Evolutionary conservation across 2,329 filamentous ascomycete genomes (phyloP), one percentile per base, ranked within the genome.

Genomic region (Arthroderma uncinatum): DNA sequence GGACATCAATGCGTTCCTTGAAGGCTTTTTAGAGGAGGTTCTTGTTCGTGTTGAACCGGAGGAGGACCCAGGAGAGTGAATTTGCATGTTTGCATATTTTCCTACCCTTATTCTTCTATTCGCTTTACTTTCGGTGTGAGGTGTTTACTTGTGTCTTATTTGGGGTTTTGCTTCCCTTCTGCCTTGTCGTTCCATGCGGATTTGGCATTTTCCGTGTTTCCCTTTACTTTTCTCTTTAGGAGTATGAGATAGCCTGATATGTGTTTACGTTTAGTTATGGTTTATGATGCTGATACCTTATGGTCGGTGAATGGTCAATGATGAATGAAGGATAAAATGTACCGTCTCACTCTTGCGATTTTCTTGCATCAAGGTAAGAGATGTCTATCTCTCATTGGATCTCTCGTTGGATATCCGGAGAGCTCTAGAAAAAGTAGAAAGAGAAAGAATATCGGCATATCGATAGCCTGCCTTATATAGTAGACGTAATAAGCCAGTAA

Each of bases 1-100:
- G 47, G 91, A 92, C 25, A 90, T 95, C 1, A 84, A 84, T 47
- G 89, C 87, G 0, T 94, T 97, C 64, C 73, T 97, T 6, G 93
- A 98, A 70, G 92, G 91, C 0, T 82, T 97, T 61, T 75, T 98
- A 34, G 93, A 98, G 70, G 93, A 98, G 76, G 86, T 98, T 23
- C 75, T 98, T 21, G 90, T 96, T 36, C 77, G 93, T 57, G 89
- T 97, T 12, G 92, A 97, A 74, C 88, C 91, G 2, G 78, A 90
- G 60, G 88, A 93, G 65, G 87, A 89, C 40, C 50, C 50, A 14
- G 19, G 14, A 19, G 50, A 53, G n/a, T 34, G 47, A 53, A 16
- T 16, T 5, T 44, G 6, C 39, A 5, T 44, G 6, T 14, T 44
- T 44, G 14, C 39, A 5, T 34, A 5, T 34, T 34, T 48, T 21